Base-by-base conservation (phyloP, 2,329 filamentous ascomycete species). In the Diaporthe destruens region DNA sequence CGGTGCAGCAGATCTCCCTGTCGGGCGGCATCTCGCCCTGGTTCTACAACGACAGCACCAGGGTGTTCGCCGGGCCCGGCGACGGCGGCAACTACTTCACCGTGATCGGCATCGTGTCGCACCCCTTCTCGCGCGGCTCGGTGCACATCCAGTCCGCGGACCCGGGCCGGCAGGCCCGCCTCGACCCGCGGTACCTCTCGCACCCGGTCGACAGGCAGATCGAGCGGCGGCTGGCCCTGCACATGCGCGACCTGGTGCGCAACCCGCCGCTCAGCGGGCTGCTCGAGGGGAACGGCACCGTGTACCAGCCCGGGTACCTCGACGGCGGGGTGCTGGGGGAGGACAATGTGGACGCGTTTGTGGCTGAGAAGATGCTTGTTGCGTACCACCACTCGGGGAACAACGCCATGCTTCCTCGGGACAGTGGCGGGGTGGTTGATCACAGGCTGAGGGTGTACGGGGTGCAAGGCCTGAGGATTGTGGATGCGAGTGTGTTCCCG, bases 361-460 rank as follows among this genome's bases (percentile, higher is more conserved):
- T 59, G 34, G 49, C 42, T 25, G 61, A 68, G 18, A 55, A 47
- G 23, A 44, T 63, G 25, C 36, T 63, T 32, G 53, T 56, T 49
- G 56, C 56, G 42, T 85, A 82, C 56, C 83, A 85, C 75, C 80
- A 81, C 2, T 78, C 76, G 20, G 82, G 84, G 4, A 84, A 83
- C 6, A 78, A 80, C 42, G 80, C 83, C 2, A 85, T 85, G 84
- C 77, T 84, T 71, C 82, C 82, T 6, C 77, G 77, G 29, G 79
- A 79, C 34, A 76, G 80, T 5, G 84, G 83, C 14, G 84, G 84
- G 29, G 84, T 85, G 16, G 84, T 85, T 0, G 80, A 82, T 69
- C 73, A 81, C 23, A 75, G 80, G 29, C 74, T 85, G 57, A 74
- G 78, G 55, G 84, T 85, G 0, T 84, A 84, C 72, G 84, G 84